phyloP scores from a whole-genome alignment of 495 filamentous ascomycete genomes.

The Penicillium subrubescens region DNA sequence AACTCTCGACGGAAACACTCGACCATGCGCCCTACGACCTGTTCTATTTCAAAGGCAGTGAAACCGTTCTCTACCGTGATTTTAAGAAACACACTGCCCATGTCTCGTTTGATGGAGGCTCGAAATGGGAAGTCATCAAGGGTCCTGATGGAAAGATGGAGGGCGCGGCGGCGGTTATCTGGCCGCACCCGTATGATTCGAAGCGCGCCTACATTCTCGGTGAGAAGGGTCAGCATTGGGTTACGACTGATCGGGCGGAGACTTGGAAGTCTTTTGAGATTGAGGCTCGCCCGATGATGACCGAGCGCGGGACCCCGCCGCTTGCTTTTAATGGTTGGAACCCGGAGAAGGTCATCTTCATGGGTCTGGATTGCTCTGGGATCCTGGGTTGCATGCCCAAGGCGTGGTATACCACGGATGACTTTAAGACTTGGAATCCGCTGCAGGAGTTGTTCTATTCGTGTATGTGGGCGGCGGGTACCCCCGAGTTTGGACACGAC shows the following conservation, averaged over 20 bases:
- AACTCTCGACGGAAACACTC: constrained; percentile 58
- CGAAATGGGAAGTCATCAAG: constrained; percentile 66
- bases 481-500: constrained; percentile 69
- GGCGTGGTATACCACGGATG: constrained; percentile 80
- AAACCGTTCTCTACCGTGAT: constrained; percentile 71
- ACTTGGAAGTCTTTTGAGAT: constrained; percentile 75
- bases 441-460: constrained; percentile 65
- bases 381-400: constrained; percentile 41
- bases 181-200: constrained; percentile 75
- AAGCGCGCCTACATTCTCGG: constrained; percentile 79
- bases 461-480: constrained; percentile 83
- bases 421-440: constrained; percentile 66
- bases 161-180: constrained; percentile 59
- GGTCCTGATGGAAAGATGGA: constrained; percentile 56
- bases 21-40: constrained; percentile 62
- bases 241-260: constrained; percentile 77
- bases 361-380: constrained; percentile 62
- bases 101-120: constrained; percentile 77
- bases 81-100: constrained; percentile 55
- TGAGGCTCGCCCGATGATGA: constrained; percentile 41
- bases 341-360: constrained; percentile 79
- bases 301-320: constrained; percentile 13
- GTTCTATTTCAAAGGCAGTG: constrained; percentile 86
- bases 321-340: constrained; percentile 81
- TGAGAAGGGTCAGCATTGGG: constrained; percentile 66